Conservation (phyloP, 257 asterid genomes). For the Anisodus acutangulus region DNA sequence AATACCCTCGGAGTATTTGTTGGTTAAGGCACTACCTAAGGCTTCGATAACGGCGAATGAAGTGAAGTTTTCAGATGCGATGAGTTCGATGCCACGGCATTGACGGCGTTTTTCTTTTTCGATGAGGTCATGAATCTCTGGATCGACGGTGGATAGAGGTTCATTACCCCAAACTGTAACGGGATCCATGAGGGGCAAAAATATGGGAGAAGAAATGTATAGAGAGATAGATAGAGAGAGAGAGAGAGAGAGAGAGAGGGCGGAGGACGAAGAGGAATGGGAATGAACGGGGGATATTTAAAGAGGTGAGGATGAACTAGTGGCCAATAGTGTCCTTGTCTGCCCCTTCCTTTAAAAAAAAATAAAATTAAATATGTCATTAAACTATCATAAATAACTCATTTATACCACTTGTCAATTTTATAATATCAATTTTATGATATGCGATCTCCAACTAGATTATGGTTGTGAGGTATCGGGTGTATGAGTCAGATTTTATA, state of each 20-base stretch:
- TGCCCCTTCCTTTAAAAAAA: too few species aligned
- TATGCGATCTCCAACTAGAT: too few species aligned
- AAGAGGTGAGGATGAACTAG: background rate
- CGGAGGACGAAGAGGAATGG: background rate
- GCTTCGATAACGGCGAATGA: slow-evolving; percentile 94
- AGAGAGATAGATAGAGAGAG: too few species aligned
- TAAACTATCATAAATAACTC: too few species aligned
- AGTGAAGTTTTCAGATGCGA: slow-evolving; percentile 88
- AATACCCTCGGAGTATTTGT: slow-evolving; percentile 94
- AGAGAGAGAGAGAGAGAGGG: background rate
- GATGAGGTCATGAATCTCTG: slow-evolving; percentile 54
- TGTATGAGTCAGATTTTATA: too few species aligned
- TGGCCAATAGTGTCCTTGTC: background rate
- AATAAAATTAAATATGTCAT: too few species aligned
- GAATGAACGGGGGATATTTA: background rate
- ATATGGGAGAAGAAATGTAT: background rate
- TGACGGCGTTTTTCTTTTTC: slow-evolving; percentile 57
- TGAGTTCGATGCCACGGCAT: slow-evolving; percentile 55
- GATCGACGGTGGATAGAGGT: slow-evolving; percentile 46
- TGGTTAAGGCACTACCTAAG: slow-evolving; percentile 90
- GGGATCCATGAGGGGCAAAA: slow-evolving; percentile 43
- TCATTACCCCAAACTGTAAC: slow-evolving; percentile 52
- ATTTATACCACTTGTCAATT: too few species aligned
- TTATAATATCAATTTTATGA: too few species aligned
- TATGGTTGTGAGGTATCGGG: too few species aligned